phyloP scores from a whole-genome alignment of 208 protist species.

The Lotmaria passim region DNA sequence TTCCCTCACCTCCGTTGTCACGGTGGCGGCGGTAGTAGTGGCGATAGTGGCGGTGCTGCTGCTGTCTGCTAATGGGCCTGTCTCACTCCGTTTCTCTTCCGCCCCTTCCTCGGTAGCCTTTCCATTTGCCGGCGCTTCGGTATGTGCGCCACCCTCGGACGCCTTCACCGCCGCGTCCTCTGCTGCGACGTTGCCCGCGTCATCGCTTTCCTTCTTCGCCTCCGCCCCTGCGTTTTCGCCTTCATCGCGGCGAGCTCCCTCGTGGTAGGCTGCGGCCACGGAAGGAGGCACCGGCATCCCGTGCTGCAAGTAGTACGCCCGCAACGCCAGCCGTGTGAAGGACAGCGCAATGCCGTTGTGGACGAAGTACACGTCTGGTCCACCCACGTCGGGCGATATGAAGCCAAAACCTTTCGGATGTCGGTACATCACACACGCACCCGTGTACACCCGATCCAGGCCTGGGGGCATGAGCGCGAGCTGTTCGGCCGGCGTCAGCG shows the following conservation, averaged over 20 bases:
- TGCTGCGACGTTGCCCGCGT: background rate
- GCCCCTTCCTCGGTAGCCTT: background rate
- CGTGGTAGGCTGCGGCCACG: constrained; percentile 21
- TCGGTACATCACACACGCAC: constrained; percentile 70
- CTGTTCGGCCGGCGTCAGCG: constrained; percentile 69
- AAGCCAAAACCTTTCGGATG: constrained; percentile 78
- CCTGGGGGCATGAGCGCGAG: constrained; percentile 69
- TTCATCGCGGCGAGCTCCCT: no score
- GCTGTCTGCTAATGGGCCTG: no score
- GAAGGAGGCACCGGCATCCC: constrained; percentile 30
- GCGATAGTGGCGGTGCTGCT: no score
- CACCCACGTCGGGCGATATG: constrained; percentile 68
- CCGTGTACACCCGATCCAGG: constrained; percentile 52
- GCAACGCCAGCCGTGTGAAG: constrained; percentile 72
- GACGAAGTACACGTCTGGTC: constrained; percentile 86
- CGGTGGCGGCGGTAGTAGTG: background rate
- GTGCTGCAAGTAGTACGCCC: constrained; percentile 41
- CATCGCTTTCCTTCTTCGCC: background rate
- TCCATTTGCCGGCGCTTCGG: background rate
- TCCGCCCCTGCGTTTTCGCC: background rate
- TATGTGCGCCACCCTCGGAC: no score
- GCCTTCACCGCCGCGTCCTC: background rate
- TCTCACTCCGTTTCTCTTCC: no score
- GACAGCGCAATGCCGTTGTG: constrained; percentile 53
- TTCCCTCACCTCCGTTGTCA: background rate